phyloP scores from a whole-genome alignment of 805 yeast species.

The Metschnikowia vanudenii region DNA sequence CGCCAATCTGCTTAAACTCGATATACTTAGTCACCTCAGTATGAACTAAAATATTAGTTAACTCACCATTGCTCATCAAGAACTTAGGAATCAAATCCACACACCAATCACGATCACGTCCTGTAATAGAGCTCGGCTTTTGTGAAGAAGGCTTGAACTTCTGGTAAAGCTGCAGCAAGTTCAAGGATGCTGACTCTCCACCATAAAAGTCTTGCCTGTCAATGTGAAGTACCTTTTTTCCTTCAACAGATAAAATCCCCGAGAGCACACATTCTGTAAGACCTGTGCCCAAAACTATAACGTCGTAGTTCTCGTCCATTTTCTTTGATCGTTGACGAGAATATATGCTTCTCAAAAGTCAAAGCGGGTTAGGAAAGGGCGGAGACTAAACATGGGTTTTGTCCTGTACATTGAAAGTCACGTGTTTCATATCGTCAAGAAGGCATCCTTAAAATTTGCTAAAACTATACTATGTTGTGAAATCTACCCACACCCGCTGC shows the following conservation, averaged over 20 bases:
- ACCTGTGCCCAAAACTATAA: conserved; percentile 93
- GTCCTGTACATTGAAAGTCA: conserved; percentile 1
- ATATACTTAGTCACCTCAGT: conserved; percentile 95
- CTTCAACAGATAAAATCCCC: conserved; percentile 94
- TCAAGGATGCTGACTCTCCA: conserved; percentile 85
- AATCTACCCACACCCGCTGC: conserved; percentile 60
- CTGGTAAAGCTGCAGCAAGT: conserved; percentile 63
- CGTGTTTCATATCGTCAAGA: not conserved
- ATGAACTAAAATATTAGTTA: conserved; percentile 91
- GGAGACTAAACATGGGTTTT: not conserved
- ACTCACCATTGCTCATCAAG: conserved; percentile 95
- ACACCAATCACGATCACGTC: conserved; percentile 97
- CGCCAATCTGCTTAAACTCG: conserved; percentile 95
- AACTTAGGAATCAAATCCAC: conserved; percentile 96
- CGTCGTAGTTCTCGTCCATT: conserved; percentile 97
- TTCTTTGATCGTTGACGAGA: not conserved
- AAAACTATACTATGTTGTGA: conserved; percentile 47
- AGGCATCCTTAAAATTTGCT: not conserved
- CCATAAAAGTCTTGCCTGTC: conserved; percentile 97
- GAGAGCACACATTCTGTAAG: conserved; percentile 94
- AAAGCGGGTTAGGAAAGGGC: conserved; percentile 4
- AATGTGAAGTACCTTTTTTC: conserved; percentile 94
- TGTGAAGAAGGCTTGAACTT: conserved; percentile 81
- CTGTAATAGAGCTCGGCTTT: conserved; percentile 66
- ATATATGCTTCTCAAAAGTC: not conserved